These are phyloP conservation scores for Talaromyces sp. DNA, from an alignment of 2,329 filamentous ascomycete genomes.

Conservation along the genomic window DNA sequence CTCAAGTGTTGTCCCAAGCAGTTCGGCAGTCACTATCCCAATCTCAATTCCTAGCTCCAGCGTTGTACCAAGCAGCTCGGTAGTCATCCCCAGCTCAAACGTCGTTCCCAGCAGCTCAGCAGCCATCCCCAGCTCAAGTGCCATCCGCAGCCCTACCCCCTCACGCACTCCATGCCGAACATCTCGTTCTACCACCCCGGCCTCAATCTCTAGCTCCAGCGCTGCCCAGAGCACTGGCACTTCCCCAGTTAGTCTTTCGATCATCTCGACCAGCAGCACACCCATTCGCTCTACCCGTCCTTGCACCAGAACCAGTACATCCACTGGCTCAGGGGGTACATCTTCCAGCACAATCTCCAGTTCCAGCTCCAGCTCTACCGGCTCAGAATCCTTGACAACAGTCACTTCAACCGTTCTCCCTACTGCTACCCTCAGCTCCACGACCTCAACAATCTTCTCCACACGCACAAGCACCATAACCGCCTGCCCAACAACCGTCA, in stretches of 20 bases:
- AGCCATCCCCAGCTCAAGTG: not conserved
- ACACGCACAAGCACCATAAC: slow-evolving; percentile 16
- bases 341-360: not conserved
- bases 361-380: not conserved
- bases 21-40: not conserved
- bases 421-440: slow-evolving; percentile 1
- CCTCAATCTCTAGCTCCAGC: not conserved
- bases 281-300: not conserved
- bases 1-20: not conserved
- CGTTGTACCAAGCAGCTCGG: not conserved
- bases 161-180: slow-evolving; percentile 10
- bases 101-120: not conserved
- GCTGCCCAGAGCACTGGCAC: not conserved
- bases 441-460: slow-evolving; percentile 12
- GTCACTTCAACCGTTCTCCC: not conserved
- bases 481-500: slow-evolving; percentile 13
- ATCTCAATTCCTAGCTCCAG: not conserved
- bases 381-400: slow-evolving; percentile 2
- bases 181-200: not conserved
- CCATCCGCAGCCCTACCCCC: not conserved
- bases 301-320: slow-evolving; percentile 2
- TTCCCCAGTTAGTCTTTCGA: not conserved
- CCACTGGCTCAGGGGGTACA: not conserved
- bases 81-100: not conserved
- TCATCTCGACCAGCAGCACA: not conserved